phyloP scores from a whole-genome alignment of 768 basidiomycete genomes.

The Leccinum uliginosum region DNA sequence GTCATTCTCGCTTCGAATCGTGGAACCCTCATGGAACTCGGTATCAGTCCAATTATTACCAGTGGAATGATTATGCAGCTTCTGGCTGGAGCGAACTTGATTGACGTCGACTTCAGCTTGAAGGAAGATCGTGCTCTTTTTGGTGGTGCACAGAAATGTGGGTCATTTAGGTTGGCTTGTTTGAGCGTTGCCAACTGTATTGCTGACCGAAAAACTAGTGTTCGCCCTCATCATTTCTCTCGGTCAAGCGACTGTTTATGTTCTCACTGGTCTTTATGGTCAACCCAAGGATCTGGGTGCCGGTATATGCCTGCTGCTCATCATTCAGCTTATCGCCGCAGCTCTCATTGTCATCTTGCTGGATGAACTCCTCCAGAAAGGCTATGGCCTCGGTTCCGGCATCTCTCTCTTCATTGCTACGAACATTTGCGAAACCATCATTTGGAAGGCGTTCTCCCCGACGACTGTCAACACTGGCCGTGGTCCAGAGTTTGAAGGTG shows the following conservation, averaged over 20 bases:
- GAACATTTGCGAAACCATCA: slow-evolving; percentile 99
- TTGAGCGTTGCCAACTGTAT: neutral
- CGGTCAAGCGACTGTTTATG: slow-evolving; percentile 96
- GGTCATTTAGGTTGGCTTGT: slow-evolving; percentile 26
- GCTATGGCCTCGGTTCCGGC: slow-evolving; percentile 97
- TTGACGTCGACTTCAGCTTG: slow-evolving; percentile 94
- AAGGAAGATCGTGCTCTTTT: slow-evolving; percentile 97
- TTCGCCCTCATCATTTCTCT: slow-evolving; percentile 96
- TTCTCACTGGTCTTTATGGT: slow-evolving; percentile 94
- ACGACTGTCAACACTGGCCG: slow-evolving; percentile 98
- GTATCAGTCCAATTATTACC: slow-evolving; percentile 96
- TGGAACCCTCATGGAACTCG: slow-evolving; percentile 98
- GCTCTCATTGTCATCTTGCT: slow-evolving; percentile 96
- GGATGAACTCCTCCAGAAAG: slow-evolving; percentile 98
- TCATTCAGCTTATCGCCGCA: slow-evolving; percentile 92
- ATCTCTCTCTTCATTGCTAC: slow-evolving; percentile 99
- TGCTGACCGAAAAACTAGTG: slow-evolving; percentile 45
- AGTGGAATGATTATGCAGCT: slow-evolving; percentile 99
- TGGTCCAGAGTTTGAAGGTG: slow-evolving; percentile 97
- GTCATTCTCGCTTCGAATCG: slow-evolving; percentile 98
- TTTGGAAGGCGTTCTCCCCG: slow-evolving; percentile 99
- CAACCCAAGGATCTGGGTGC: slow-evolving; percentile 91
- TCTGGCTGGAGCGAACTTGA: slow-evolving; percentile 92
- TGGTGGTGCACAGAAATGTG: slow-evolving; percentile 95
- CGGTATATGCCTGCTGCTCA: slow-evolving; percentile 93